phyloP scores from a whole-genome alignment of 768 basidiomycete species.

The Chalciporus chontae region DNA sequence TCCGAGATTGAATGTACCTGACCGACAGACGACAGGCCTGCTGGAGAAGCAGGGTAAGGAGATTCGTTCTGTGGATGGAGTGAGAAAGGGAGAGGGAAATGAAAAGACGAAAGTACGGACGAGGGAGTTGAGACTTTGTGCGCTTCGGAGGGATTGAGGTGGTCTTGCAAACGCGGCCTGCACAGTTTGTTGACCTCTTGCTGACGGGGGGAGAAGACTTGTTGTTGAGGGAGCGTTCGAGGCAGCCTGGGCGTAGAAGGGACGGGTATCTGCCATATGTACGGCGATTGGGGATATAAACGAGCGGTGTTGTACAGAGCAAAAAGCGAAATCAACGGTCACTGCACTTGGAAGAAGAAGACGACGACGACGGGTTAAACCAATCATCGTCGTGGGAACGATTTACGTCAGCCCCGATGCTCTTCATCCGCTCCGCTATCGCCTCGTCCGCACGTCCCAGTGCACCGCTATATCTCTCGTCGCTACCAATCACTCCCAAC shows the following conservation, averaged over 20 bases:
- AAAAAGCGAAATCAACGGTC: no score
- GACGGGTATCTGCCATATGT: slow-evolving; percentile 36
- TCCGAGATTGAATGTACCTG: slow-evolving; percentile 51
- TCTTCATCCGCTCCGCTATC: slow-evolving; percentile 47
- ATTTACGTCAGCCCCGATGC: slow-evolving; percentile 19
- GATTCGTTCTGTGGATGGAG: slow-evolving; percentile 35
- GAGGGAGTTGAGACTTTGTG: slow-evolving; percentile 39
- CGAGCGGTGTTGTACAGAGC: no score
- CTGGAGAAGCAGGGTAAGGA: slow-evolving; percentile 35
- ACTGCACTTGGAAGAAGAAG: no score
- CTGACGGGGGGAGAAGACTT: slow-evolving; percentile 44
- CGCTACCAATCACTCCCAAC: slow-evolving; percentile 33
- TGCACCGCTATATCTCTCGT: slow-evolving; percentile 21
- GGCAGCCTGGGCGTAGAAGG: slow-evolving; percentile 38
- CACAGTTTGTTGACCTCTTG: slow-evolving; percentile 29
- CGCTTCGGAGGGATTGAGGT: slow-evolving; percentile 35
- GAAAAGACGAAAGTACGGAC: slow-evolving; percentile 29
- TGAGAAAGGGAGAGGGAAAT: neutral
- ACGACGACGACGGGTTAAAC: no score
- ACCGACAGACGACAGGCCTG: slow-evolving; percentile 25
- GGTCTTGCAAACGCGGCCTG: slow-evolving; percentile 43
- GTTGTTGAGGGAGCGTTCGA: slow-evolving; percentile 48
- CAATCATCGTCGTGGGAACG: no score
- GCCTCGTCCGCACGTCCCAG: slow-evolving; percentile 45
- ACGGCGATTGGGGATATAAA: slow-evolving; percentile 18